Evolutionary conservation across 1,139 yeast genomes (phyloP), one percentile per base, ranked within the genome.

Genomic region (Hansenula sp.): DNA sequence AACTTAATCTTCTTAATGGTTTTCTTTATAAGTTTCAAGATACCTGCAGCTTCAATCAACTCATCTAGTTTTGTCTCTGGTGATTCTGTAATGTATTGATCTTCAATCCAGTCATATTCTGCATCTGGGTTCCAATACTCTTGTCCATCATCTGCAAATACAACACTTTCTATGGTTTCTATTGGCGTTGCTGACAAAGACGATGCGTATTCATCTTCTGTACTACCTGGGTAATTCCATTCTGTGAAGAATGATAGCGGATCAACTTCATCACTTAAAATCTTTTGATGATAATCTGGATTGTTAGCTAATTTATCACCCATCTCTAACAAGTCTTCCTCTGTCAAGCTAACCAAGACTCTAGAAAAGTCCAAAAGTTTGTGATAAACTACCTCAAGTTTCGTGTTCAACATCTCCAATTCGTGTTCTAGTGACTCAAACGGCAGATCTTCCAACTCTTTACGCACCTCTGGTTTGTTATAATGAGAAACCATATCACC

Each of bases 1-100:
- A 36, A 41, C 34, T 44, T 48, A 29, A 46, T 37, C 25, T 37
- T 43, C 21, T 42, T 45, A 17, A 44, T 16, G n/a, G 44, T 35
- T 26, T 35, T 42, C 34, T 42, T 43, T 16, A 36, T 20, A 5
- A 38, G 30, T 3, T 37, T 29, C 11, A 46, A 13, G 16, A 45
- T 29, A 6, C 45, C 45, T 38, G 43, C 41, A 33, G 46, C 40
- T 34, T 46, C 44, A 6, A 47, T 21, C 13, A 39, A 3, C 2
- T 28, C 33, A n/a, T 29, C 17, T 7, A 34, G 17, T n/a, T 38
- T 38, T 7, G 27, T 5, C 11, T 29, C 25, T 4, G 40, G 19
- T 19, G 25, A 2, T 19, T 14, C 18, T 6, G 17, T 27, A 2
- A 27, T 3, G 5, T 29, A 21, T 6, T 28, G 11, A 2, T 29